phyloP scores from a whole-genome alignment of 768 basidiomycete species.

The Lentinula lateritia region DNA sequence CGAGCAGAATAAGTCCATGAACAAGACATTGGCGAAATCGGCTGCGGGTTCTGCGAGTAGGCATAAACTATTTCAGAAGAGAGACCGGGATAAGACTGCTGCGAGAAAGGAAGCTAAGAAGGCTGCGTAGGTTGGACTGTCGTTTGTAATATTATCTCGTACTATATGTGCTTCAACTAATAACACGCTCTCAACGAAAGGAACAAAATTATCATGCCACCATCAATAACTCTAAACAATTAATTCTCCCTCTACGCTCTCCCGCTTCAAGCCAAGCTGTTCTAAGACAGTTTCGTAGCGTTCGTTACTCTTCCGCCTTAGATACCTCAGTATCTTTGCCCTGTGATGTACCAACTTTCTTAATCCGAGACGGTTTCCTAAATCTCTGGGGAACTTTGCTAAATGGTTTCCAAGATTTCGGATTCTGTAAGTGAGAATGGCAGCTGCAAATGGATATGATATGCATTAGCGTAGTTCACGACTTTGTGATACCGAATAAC shows the following conservation, averaged over 20 bases:
- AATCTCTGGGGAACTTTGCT: constrained; percentile 61
- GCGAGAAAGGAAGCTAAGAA: constrained; percentile 37
- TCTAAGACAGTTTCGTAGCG: constrained; percentile 73
- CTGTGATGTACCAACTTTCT: constrained; percentile 77
- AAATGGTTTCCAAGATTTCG: constrained; percentile 79
- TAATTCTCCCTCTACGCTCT: constrained; percentile 86
- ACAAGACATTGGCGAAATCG: constrained; percentile 60
- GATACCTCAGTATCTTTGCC: constrained; percentile 76
- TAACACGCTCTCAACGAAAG: no score
- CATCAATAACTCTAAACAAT: constrained; percentile 42
- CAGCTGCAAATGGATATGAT: constrained; percentile 46
- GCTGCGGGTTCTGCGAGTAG: constrained; percentile 39
- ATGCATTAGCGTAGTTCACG: not conserved
- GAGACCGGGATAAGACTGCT: constrained; percentile 68
- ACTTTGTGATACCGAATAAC: constrained; percentile 16
- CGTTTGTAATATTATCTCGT: not conserved
- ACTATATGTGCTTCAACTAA: no score
- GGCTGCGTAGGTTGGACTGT: not conserved
- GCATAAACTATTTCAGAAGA: constrained; percentile 78
- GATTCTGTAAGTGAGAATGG: constrained; percentile 81
- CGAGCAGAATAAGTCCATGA: constrained; percentile 88
- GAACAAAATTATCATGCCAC: no score
- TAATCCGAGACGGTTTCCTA: constrained; percentile 71
- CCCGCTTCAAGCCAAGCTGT: constrained; percentile 70
- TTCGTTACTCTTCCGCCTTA: constrained; percentile 55